Conservation (phyloP, 2,329 filamentous ascomycete species). For the Fusarium haematococcum region DNA sequence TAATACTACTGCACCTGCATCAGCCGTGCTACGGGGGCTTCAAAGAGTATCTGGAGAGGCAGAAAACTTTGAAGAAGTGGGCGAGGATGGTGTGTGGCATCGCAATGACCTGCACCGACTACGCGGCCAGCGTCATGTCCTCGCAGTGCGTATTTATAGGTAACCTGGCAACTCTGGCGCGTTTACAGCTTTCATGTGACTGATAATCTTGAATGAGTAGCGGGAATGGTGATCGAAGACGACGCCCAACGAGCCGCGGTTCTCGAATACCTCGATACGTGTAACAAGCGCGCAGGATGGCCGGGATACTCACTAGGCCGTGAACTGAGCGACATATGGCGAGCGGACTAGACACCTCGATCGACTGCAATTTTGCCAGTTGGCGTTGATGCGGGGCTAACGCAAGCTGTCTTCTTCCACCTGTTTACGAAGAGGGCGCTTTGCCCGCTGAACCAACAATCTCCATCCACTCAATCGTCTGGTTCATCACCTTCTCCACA, state of each 20-base stretch:
- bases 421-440: neutral
- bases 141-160: neutral
- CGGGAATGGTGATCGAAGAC: neutral
- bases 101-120: conserved; percentile 55
- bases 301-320: conserved; percentile 1
- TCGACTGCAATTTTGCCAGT: neutral
- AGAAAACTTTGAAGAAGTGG: conserved; percentile 34
- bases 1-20: conserved; percentile 58
- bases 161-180: neutral
- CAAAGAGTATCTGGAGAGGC: conserved; percentile 56
- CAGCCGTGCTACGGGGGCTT: conserved; percentile 42
- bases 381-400: neutral
- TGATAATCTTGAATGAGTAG: rapidly evolving
- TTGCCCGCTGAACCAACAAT: neutral
- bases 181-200: neutral
- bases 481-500: neutral
- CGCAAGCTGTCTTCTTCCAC: neutral
- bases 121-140: conserved; percentile 33
- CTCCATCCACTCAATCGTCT: neutral
- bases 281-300: conserved; percentile 3
- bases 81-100: conserved; percentile 58
- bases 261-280: neutral
- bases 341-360: neutral
- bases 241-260: neutral
- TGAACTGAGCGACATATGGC: conserved; percentile 4